Percentiles rank a stretch among this genome's conserved stretches.
phyloP scores from a whole-genome alignment of 148 eudicot genomes.

The Amaranthus cruentus region DNA sequence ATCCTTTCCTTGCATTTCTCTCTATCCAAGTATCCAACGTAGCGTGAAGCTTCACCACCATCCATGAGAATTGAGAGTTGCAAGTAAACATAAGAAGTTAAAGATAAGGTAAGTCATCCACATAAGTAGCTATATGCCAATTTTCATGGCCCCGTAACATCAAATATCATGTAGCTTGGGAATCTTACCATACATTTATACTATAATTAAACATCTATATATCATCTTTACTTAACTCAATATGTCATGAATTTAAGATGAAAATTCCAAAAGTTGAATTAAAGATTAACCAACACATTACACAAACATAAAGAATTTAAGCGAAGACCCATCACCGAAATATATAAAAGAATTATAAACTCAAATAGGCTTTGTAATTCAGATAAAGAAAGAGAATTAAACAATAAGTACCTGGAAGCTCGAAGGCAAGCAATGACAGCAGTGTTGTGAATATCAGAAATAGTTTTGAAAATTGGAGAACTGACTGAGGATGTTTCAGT shows the following conservation, averaged over 20 bases:
- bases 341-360: not conserved
- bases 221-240: not conserved
- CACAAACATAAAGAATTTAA: too few species aligned
- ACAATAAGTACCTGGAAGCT: constrained; percentile 49
- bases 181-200: too few species aligned
- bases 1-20: too few species aligned
- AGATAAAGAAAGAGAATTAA: not conserved
- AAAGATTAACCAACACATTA: not conserved
- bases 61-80: not conserved
- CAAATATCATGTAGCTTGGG: too few species aligned
- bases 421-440: constrained; percentile 83
- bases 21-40: too few species aligned
- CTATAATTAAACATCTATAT: not conserved
- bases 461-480: constrained; percentile 27
- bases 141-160: too few species aligned
- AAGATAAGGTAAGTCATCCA: not conserved
- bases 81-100: not conserved
- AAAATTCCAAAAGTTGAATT: not conserved
- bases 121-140: too few species aligned
- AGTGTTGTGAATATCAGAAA: constrained; percentile 43
- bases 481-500: not conserved
- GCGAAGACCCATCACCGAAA: not conserved
- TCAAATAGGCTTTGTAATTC: not conserved
- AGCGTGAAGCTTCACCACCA: not conserved
- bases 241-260: not conserved